Evolutionary conservation across 129 eudicot species (phyloP).

Genomic region (Solidago caesia): DNA sequence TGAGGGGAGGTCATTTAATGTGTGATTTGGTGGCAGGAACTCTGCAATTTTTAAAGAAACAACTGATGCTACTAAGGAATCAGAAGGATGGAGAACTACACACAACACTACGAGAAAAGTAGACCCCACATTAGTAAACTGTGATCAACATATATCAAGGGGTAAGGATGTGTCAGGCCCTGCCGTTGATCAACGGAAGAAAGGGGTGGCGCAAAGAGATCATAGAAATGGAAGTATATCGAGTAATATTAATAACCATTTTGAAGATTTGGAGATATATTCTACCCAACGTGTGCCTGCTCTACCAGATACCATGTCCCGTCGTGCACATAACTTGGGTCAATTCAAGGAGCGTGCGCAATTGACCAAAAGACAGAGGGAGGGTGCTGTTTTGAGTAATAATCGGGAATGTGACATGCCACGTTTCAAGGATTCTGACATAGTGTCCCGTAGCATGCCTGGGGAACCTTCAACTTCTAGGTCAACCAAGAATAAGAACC

Average conservation of each 20-base stretch:
- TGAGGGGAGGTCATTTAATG: not conserved
- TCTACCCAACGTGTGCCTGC: slow-evolving; percentile 27
- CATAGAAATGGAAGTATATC: slow-evolving; percentile 28
- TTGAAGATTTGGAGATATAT: slow-evolving; percentile 29
- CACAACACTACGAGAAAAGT: slow-evolving; percentile 37
- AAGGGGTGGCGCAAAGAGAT: slow-evolving; percentile 25
- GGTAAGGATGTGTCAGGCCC: slow-evolving; percentile 32
- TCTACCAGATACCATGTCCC: slow-evolving; percentile 32
- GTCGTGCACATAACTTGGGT: slow-evolving; percentile 32
- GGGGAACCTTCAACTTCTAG: slow-evolving; percentile 39
- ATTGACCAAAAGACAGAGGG: slow-evolving; percentile 63
- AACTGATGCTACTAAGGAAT: slow-evolving; percentile 34
- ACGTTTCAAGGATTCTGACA: slow-evolving; percentile 36
- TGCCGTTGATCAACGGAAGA: slow-evolving; percentile 26
- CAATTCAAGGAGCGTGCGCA: slow-evolving; percentile 36
- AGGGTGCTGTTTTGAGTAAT: slow-evolving; percentile 42
- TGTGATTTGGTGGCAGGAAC: slow-evolving; percentile 42
- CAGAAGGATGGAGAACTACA: slow-evolving; percentile 67
- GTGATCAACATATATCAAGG: slow-evolving; percentile 24
- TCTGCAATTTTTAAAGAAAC: slow-evolving; percentile 32
- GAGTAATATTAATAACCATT: slow-evolving; percentile 29
- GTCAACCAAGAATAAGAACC: slow-evolving; percentile 39
- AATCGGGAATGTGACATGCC: slow-evolving; percentile 48
- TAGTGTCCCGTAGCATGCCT: slow-evolving; percentile 39
- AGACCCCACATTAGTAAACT: slow-evolving; percentile 28